Evolutionary conservation across 768 basidiomycete species (phyloP).

Genomic region (Cystofilobasidium bisporidii): DNA sequence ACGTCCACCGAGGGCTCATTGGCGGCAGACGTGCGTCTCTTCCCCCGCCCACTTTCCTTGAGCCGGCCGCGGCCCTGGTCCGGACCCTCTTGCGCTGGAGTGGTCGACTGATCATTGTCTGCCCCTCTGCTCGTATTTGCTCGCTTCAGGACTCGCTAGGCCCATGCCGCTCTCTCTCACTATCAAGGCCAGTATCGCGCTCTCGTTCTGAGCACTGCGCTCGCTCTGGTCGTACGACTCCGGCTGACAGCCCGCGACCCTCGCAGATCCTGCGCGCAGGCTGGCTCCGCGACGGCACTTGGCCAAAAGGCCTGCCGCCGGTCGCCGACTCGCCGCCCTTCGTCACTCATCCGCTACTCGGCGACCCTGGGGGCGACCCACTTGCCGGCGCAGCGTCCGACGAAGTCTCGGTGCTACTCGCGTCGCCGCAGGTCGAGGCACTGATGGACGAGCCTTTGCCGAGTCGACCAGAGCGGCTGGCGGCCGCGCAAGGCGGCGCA

Average conservation of each 20-base stretch:
- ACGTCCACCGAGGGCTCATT: not conserved
- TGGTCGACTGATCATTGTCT: too few relatives aligned
- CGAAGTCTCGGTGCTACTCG: not conserved
- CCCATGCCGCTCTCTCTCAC: not conserved
- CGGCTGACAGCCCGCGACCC: not conserved
- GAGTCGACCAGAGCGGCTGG: not conserved
- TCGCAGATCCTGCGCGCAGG: not conserved
- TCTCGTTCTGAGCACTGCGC: not conserved
- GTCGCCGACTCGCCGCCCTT: slow-evolving; percentile 3
- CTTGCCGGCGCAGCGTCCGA: not conserved
- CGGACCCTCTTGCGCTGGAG: not conserved
- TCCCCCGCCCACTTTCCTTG: not conserved
- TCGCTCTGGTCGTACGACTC: not conserved
- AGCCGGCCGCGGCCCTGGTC: not conserved
- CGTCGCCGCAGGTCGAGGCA: not conserved
- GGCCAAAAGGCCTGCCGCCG: not conserved
- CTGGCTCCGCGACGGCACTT: slow-evolving; percentile 3
- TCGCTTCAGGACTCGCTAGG: not conserved
- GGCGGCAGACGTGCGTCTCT: not conserved
- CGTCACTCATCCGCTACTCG: not conserved
- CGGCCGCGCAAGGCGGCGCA: not conserved
- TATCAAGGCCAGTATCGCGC: not conserved
- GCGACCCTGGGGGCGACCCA: not conserved
- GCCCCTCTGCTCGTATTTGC: too few relatives aligned
- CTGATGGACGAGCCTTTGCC: too few relatives aligned